phyloP scores from a whole-genome alignment of 1,139 yeast species.

The Taiozyma sp. region DNA sequence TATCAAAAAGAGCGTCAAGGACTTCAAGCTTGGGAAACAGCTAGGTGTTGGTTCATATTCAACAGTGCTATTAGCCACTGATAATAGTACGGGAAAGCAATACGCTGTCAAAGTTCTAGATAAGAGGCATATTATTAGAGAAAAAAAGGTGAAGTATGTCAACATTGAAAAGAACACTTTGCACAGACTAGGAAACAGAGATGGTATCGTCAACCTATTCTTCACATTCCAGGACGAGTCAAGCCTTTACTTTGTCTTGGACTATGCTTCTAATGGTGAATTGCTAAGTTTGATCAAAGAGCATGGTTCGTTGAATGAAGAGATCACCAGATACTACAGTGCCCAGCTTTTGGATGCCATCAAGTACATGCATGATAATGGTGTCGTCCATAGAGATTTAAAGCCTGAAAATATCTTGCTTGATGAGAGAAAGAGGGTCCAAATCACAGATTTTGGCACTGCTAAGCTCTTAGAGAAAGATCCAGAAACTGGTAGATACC shows the following conservation, averaged over 20 bases:
- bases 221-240: slow-evolving; percentile 77
- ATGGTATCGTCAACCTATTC: slow-evolving; percentile 65
- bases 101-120: slow-evolving; percentile 73
- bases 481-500: slow-evolving; percentile 42
- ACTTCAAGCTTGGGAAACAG: slow-evolving; percentile 65
- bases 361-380: slow-evolving; percentile 71
- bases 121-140: slow-evolving; percentile 69
- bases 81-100: slow-evolving; percentile 46
- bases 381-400: slow-evolving; percentile 89
- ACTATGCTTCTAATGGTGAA: slow-evolving; percentile 80
- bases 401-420: slow-evolving; percentile 91
- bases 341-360: slow-evolving; percentile 88
- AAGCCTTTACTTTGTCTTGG: slow-evolving; percentile 66
- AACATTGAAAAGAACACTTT: slow-evolving; percentile 73
- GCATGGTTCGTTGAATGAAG: slow-evolving; percentile 51
- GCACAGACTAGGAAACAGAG: slow-evolving; percentile 62
- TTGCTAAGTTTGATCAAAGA: slow-evolving; percentile 54
- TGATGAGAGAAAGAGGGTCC: slow-evolving; percentile 73
- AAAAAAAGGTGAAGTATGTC: slow-evolving; percentile 74
- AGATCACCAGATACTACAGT: slow-evolving; percentile 46
- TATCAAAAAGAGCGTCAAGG: slow-evolving; percentile 51
- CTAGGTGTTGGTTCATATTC: slow-evolving; percentile 83
- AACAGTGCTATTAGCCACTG: slow-evolving; percentile 66
- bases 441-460: slow-evolving; percentile 97
- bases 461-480: slow-evolving; percentile 69